Percentiles rank a stretch among this genome's conserved stretches.
These are phyloP conservation scores for Hymenoscyphus occultus DNA, from an alignment of 2,329 filamentous ascomycete genomes.

Conservation along the genomic window DNA sequence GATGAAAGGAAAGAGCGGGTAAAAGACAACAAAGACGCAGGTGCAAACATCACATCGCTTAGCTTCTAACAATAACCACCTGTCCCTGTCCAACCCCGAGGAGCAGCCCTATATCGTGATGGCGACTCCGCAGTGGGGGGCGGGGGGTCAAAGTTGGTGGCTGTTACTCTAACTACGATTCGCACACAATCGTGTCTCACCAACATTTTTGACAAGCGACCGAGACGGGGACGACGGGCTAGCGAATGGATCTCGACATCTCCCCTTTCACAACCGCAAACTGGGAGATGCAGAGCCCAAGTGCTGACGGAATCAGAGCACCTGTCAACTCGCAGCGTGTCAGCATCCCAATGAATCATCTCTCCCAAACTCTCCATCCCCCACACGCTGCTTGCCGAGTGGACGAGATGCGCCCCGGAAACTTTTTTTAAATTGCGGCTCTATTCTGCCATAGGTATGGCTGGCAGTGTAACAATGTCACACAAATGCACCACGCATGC, in stretches of 20 bases:
- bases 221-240: no score
- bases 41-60: background rate
- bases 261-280: no score
- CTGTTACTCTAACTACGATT: no score
- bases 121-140: no score
- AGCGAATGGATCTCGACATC: no score
- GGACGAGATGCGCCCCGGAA: background rate
- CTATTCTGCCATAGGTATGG: background rate
- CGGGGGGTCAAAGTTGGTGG: no score
- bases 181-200: no score
- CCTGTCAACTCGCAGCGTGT: no score
- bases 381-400: background rate
- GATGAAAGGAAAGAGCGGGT: slow-evolving; percentile 1
- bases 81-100: background rate
- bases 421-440: background rate
- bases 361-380: background rate
- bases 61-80: background rate
- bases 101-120: background rate
- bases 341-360: no score
- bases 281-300: no score
- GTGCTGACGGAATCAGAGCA: no score
- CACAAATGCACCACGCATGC: background rate
- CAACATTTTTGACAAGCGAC: no score
- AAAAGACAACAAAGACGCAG: background rate
- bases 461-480: background rate